Base-by-base conservation (phyloP, 2,329 filamentous ascomycete species). In the Acarospora socialis region DNA sequence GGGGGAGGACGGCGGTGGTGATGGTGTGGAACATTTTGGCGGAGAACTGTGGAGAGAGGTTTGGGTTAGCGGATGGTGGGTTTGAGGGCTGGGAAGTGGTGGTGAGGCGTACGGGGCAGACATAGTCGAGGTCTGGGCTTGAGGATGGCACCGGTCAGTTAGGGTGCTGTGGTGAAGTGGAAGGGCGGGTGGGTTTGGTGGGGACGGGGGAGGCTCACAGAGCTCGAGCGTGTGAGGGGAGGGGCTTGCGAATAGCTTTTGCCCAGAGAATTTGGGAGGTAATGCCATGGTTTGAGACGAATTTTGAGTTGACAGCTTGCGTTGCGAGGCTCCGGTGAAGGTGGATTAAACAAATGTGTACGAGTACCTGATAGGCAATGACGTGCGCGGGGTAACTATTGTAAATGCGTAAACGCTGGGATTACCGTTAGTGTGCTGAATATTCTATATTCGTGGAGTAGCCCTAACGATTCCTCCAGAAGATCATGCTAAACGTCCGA, bases 1-100 rank as follows among this genome's bases (percentile, higher is more conserved):
- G 53, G 1, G 81, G 77, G 37, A 71, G 62, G 36, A 92, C 70
- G 18, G 63, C 57, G 35, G 56, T 61, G 56, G 77, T 76, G 45
- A 94, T 59, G 2, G 80, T 87, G 41, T 75, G 70, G 70, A 90
- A 94, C 47, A 84, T 59, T 48, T 78, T 79, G 37, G 68, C 69
- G 21, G 66, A 73, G 61, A 71, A 79, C 56, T 63, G 23, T 15
- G 39, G 65, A 66, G n/a, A 63, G 68, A 54, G 62, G 73, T 23
- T 9, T 9, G 27, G 15, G 18, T 29, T 7, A 8, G 21, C 8
- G 14, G 29, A 22, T 19, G 10, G 16, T 32, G 21, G 28, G 27
- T 36, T 35, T 27, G 10, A 29, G 22, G 21, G 16, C 10, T 24
- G 30, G 27, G 30, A 8, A 9, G 35, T 18, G 22, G 7, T 12